A percentile compares a stretch with the other conserved stretches of the same genome.
Evolutionary conservation across 2,329 filamentous ascomycete species (phyloP).

Genomic region (Xylaria sp.): DNA sequence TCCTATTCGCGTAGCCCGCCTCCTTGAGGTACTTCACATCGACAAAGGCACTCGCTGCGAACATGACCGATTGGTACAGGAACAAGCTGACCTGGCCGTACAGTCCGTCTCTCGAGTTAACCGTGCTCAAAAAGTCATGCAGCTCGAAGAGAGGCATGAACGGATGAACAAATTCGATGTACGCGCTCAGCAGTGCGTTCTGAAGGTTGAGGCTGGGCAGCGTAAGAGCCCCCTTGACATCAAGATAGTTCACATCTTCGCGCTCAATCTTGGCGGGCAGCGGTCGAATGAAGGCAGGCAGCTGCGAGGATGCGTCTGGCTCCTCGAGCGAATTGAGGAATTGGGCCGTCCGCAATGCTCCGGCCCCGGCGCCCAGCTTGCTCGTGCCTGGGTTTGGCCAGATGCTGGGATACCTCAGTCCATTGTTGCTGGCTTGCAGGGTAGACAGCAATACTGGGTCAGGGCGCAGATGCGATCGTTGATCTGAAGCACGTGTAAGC

Average conservation of each 20-base stretch:
- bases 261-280: conserved; percentile 74
- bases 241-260: conserved; percentile 83
- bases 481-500: conserved; percentile 38
- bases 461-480: conserved; percentile 33
- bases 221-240: conserved; percentile 80
- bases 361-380: conserved; percentile 31
- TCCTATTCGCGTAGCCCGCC: conserved; percentile 76
- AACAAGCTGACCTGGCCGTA: conserved; percentile 78
- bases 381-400: conserved; percentile 37
- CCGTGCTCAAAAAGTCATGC: conserved; percentile 59
- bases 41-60: conserved; percentile 85
- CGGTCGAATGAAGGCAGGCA: conserved; percentile 75
- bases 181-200: conserved; percentile 79
- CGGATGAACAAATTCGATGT: conserved; percentile 87
- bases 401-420: conserved; percentile 37
- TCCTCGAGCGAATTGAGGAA: conserved; percentile 52
- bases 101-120: conserved; percentile 69
- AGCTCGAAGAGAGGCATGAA: conserved; percentile 88
- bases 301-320: conserved; percentile 51
- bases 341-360: conserved; percentile 45
- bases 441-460: conserved; percentile 39
- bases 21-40: conserved; percentile 75
- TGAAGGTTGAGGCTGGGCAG: conserved; percentile 72
- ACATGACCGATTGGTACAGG: conserved; percentile 94
- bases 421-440: conserved; percentile 32